phyloP scores from a whole-genome alignment of 768 basidiomycete species.

The Leccinum truebloodii region DNA sequence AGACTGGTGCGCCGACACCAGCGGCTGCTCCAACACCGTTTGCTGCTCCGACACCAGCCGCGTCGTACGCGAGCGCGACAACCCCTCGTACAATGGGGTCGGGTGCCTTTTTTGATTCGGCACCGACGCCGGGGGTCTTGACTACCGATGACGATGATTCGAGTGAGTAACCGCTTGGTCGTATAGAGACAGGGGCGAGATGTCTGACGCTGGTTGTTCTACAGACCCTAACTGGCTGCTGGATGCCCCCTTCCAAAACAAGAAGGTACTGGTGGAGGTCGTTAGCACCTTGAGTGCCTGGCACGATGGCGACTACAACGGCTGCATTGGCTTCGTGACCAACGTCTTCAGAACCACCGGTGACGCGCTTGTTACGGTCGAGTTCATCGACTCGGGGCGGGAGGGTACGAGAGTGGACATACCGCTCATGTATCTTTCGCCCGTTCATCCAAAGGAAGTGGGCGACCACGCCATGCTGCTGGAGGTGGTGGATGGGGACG shows the following conservation, averaged over 20 bases:
- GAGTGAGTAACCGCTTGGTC: constrained; percentile 19
- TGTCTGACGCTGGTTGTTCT: constrained; percentile 24
- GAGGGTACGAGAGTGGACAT: constrained; percentile 39
- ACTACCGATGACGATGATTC: constrained; percentile 31
- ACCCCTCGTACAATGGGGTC: constrained; percentile 35
- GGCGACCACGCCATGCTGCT: constrained; percentile 47
- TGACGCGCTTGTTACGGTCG: constrained; percentile 31
- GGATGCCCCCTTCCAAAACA: constrained; percentile 29
- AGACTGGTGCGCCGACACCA: constrained; percentile 39
- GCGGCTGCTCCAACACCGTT: constrained; percentile 42
- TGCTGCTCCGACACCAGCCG: constrained; percentile 32
- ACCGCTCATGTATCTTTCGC: constrained; percentile 42
- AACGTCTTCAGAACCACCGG: constrained; percentile 27
- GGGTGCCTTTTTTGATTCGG: constrained; percentile 24
- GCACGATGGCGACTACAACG: constrained; percentile 32
- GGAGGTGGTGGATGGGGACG: constrained; percentile 42
- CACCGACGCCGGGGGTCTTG: constrained; percentile 33
- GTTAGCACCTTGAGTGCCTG: constrained; percentile 26
- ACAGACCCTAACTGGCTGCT: constrained; percentile 30
- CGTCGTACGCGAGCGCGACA: constrained; percentile 32
- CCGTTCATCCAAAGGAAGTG: constrained; percentile 38
- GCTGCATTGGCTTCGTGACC: constrained; percentile 30
- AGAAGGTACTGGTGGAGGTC: constrained; percentile 33
- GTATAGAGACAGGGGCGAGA: background rate
- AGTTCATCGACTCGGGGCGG: constrained; percentile 33